Evolutionary conservation across 306 rosid species (phyloP).

Genomic region (cucumber (Cucumis sativus)): DNA sequence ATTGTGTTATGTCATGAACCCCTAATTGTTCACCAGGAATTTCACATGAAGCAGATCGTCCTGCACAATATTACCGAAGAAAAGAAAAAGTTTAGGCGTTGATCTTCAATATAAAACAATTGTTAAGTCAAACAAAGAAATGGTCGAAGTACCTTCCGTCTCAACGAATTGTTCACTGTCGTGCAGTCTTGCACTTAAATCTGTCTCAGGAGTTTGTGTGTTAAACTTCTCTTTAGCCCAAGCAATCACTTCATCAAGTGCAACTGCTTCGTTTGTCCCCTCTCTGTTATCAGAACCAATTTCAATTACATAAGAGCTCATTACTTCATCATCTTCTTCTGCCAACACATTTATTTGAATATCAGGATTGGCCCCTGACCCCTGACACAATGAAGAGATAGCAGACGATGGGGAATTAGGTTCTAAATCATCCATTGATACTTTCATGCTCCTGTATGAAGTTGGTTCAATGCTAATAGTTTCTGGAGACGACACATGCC

Average conservation of each 20-base stretch:
- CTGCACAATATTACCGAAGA: constrained; percentile 22
- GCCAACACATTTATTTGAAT: constrained; percentile 20
- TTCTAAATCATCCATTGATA: constrained; percentile 45
- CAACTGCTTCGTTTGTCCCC: constrained; percentile 46
- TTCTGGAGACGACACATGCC: constrained; percentile 64
- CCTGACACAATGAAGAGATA: constrained; percentile 59
- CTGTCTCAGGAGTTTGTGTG: constrained; percentile 36
- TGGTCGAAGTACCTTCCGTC: constrained; percentile 28
- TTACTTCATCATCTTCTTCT: constrained; percentile 33
- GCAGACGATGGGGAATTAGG: constrained; percentile 55
- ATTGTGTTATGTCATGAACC: constrained; percentile 20
- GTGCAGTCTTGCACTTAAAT: constrained; percentile 23
- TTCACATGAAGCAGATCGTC: constrained; percentile 25
- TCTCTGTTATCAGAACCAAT: constrained; percentile 44
- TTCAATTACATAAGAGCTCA: constrained; percentile 87
- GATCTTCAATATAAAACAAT: not conserved
- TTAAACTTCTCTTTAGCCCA: constrained; percentile 89
- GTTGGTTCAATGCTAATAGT: constrained; percentile 45
- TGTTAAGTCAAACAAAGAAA: not conserved
- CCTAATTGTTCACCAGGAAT: not conserved
- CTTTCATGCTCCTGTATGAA: constrained; percentile 46
- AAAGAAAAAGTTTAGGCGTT: not conserved
- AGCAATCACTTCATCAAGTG: constrained; percentile 85
- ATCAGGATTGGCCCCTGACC: constrained; percentile 34
- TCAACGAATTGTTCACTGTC: constrained; percentile 25